Evolutionary conservation across 129 eudicot species (phyloP), one percentile per base, ranked within the genome.

Genomic region (Artemisia tridentata): DNA sequence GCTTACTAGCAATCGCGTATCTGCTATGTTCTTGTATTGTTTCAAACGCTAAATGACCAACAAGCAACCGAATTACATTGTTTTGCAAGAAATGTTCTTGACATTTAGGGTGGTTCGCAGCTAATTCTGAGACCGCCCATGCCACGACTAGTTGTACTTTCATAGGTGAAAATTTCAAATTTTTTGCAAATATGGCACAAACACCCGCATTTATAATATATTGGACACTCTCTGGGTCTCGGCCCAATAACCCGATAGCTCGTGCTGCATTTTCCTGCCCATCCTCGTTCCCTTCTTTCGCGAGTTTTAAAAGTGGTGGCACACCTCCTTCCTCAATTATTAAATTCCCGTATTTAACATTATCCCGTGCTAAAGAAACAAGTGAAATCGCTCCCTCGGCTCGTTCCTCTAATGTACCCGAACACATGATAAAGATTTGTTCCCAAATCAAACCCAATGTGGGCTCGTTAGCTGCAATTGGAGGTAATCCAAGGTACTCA

Each of bases 311-410:
- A 72, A 86, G 74, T 0, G 91, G 91, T 7, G 71, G 80, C 10
- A 86, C 80, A 2, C 88, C 91, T 7, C 91, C 91, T 65, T 86
- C 91, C 75, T 86, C 91, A n/a, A 86, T 80, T 16, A 86, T 86
- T 19, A 86, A 47, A 38, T 75, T 86, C 20, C 86, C 84, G 31
- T 83, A 80, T 15, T 83, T 73, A 3, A 78, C 85, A n/a, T 83
- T 86, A 56, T 86, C 91, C 0, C 85, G 70, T 7, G 91, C 88
- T 38, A 86, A 65, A 0, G 91, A 83, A 0, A 83, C 91, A 11
- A 86, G 81, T 13, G 84, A 78, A 1, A 72, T 75, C 4, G 91
- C 91, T 0, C 86, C 91, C 18, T 83, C 91, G 2, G 84, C 54
- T 21, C 91, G 72, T 10, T 80, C 91, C 14, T 83, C 88, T 14